Conservation (phyloP, 2,329 filamentous ascomycete species). For the Colletotrichum sp. region DNA sequence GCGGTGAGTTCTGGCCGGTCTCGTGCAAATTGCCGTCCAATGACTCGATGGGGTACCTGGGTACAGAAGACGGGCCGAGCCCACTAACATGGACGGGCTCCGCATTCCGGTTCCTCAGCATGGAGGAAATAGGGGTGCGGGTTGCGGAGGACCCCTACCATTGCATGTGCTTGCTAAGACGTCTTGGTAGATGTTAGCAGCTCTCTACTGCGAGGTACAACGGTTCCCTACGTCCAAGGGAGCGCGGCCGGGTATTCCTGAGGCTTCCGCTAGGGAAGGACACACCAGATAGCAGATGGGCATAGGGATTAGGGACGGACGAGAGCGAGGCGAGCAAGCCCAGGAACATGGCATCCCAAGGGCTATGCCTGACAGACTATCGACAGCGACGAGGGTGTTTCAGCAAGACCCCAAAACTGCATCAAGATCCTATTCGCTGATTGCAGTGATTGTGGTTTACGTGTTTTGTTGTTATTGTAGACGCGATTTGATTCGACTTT, state of each 20-base stretch:
- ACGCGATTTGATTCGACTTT: neutral
- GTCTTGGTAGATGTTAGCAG: neutral
- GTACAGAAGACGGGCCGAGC: conserved; percentile 10
- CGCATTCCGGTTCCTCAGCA: neutral
- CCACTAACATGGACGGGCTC: conserved; percentile 8
- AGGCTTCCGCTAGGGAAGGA: neutral
- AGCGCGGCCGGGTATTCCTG: neutral
- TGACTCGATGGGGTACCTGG: neutral
- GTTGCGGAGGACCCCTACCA: conserved; percentile 4
- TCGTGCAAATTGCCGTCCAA: conserved; percentile 7
- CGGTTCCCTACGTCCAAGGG: neutral
- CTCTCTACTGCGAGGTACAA: neutral
- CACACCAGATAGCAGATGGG: neutral
- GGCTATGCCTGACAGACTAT: neutral
- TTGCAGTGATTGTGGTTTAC: neutral
- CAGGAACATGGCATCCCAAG: neutral
- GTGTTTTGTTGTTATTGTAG: conserved; percentile 2
- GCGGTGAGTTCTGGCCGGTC: conserved; percentile 3
- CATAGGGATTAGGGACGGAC: neutral
- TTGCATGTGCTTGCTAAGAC: conserved; percentile 9
- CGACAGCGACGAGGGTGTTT: conserved; percentile 4
- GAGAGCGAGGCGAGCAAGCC: neutral
- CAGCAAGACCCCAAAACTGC: neutral
- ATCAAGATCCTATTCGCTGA: neutral
- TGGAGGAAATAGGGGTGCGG: conserved; percentile 1